Conservation (phyloP, 2,329 filamentous ascomycete genomes). For the Verticillium isaacii region DNA sequence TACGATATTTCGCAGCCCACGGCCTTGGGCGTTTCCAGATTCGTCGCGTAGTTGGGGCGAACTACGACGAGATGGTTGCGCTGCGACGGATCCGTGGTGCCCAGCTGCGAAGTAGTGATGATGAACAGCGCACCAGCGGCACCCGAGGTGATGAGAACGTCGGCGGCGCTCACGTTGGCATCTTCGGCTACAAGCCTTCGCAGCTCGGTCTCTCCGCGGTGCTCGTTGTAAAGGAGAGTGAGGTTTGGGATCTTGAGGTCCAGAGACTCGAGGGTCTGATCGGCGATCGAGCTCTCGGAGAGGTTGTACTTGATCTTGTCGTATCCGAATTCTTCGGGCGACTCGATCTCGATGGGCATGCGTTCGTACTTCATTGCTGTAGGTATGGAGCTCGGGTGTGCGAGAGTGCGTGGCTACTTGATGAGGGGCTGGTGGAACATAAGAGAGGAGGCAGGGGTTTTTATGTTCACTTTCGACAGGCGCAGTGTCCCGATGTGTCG, state of each 20-base stretch:
- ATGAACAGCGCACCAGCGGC: slow-evolving; percentile 17
- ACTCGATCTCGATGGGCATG: slow-evolving; percentile 19
- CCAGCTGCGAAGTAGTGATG: slow-evolving; percentile 13
- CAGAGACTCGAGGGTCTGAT: slow-evolving; percentile 14
- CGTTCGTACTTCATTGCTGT: slow-evolving; percentile 15
- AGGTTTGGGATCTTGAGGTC: slow-evolving; percentile 12
- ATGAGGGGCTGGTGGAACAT: neutral
- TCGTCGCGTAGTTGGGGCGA: slow-evolving; percentile 19
- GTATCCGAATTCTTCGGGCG: slow-evolving; percentile 17
- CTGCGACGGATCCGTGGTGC: neutral
- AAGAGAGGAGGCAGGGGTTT: too few relatives aligned
- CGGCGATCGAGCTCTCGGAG: slow-evolving; percentile 17
- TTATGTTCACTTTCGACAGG: too few relatives aligned
- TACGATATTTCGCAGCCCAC: slow-evolving; percentile 17
- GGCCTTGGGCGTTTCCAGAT: slow-evolving; percentile 15
- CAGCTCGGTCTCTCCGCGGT: slow-evolving; percentile 12
- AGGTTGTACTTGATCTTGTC: slow-evolving; percentile 17
- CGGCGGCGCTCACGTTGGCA: slow-evolving; percentile 9
- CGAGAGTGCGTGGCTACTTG: neutral
- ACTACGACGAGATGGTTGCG: slow-evolving; percentile 14
- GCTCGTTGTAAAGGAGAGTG: slow-evolving; percentile 16
- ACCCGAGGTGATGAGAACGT: slow-evolving; percentile 17
- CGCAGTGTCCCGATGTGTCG: too few relatives aligned
- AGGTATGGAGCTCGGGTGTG: neutral
- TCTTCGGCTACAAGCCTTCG: slow-evolving; percentile 10